Conservation (phyloP, 805 yeast species). For the Wickerhamiella allomyrinae region DNA sequence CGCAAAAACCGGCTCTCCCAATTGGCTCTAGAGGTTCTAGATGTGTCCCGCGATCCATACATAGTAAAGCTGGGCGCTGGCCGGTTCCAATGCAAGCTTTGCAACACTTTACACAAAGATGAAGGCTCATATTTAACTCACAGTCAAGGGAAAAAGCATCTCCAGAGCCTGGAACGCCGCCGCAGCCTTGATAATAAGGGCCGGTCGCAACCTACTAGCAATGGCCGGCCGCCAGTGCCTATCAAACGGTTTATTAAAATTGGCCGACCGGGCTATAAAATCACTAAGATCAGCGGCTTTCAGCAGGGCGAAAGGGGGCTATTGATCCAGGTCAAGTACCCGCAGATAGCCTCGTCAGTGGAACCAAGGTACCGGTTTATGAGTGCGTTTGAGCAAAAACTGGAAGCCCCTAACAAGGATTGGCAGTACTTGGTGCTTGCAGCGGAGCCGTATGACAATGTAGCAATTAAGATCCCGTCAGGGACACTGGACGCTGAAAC, state of each 20-base stretch:
- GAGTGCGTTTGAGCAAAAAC: conserved; percentile 56
- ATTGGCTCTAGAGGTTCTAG: conserved; percentile 34
- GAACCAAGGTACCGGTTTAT: conserved; percentile 60
- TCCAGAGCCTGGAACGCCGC: conserved; percentile 52
- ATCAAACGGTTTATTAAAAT: conserved; percentile 42
- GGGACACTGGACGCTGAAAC: conserved; percentile 30
- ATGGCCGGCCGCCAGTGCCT: conserved; percentile 9
- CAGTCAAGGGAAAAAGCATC: conserved; percentile 73
- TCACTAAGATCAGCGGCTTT: conserved; percentile 55
- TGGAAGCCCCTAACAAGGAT: conserved; percentile 32
- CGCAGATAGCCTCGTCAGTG: conserved; percentile 31
- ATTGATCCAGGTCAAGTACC: conserved; percentile 43
- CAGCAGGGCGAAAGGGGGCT: conserved; percentile 47
- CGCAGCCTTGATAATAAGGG: conserved; percentile 26
- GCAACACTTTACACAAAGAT: conserved; percentile 67
- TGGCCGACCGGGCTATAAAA: conserved; percentile 60
- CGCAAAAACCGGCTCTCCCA: conserved; percentile 54
- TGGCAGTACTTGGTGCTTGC: conserved; percentile 64
- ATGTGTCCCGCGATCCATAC: conserved; percentile 6
- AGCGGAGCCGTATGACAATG: conserved; percentile 83
- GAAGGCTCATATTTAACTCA: conserved; percentile 76
- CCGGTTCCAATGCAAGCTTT: conserved; percentile 65
- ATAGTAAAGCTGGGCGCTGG: conserved; percentile 30
- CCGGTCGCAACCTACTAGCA: conserved; percentile 8
- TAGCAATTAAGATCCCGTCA: conserved; percentile 61